phyloP scores from a whole-genome alignment of 2,329 filamentous ascomycete genomes.

The Trichoderma sp. region DNA sequence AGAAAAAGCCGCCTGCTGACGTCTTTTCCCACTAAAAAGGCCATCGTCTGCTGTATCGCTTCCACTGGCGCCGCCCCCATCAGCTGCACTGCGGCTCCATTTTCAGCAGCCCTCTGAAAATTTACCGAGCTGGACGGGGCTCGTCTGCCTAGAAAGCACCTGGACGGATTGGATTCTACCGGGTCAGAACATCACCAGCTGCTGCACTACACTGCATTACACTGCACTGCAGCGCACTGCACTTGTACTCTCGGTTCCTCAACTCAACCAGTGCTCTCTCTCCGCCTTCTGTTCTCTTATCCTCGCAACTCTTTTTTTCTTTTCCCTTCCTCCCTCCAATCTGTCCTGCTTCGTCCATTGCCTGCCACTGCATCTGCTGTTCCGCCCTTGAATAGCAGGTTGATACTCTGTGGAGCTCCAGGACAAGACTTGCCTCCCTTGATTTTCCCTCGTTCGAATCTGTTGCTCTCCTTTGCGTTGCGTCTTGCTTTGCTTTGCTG shows the following conservation, averaged over 20 bases:
- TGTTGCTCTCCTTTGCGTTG: constrained; percentile 11
- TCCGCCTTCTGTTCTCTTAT: not conserved
- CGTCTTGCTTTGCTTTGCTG: constrained; percentile 13
- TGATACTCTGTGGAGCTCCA: constrained; percentile 10
- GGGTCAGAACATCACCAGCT: not conserved
- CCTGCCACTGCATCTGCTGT: not conserved
- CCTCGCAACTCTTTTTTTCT: not conserved
- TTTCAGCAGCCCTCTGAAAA: not conserved
- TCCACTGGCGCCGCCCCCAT: not conserved
- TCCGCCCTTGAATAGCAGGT: constrained; percentile 15
- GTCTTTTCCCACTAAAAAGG: not conserved
- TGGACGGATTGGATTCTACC: not conserved
- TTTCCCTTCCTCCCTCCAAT: not conserved
- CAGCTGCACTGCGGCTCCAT: not conserved
- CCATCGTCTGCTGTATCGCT: not conserved
- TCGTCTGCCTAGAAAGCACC: constrained; percentile 10
- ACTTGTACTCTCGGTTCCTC: not conserved
- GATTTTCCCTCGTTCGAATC: not conserved
- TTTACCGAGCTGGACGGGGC: not conserved
- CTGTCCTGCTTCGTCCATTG: not conserved
- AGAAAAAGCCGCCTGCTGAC: not conserved
- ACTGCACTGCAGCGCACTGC: not conserved
- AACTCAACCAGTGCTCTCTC: not conserved
- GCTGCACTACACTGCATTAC: not conserved
- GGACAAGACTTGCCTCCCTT: constrained; percentile 16